Conservation (phyloP, 2,329 filamentous ascomycete species). For the Aureobasidium pullulans region DNA sequence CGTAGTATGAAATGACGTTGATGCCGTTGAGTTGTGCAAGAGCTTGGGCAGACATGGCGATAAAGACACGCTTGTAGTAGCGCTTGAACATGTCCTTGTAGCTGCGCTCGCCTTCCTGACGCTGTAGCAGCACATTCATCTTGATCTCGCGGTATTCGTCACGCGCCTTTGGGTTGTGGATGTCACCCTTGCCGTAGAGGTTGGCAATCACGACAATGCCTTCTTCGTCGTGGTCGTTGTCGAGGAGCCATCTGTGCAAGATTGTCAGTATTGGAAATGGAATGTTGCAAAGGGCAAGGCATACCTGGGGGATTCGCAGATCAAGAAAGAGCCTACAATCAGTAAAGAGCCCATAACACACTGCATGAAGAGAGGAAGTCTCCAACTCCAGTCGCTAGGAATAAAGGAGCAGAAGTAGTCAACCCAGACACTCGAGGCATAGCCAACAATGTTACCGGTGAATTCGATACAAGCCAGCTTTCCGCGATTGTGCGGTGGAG, state of each 20-base stretch:
- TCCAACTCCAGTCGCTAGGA: constrained; percentile 78
- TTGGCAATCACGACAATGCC: constrained; percentile 98
- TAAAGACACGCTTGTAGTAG: constrained; percentile 87
- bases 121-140: constrained; percentile 88
- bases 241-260: constrained; percentile 73
- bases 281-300: constrained; percentile 15
- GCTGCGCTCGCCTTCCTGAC: constrained; percentile 88
- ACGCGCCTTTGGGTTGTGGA: constrained; percentile 83
- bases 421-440: constrained; percentile 95
- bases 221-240: constrained; percentile 97
- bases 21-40: constrained; percentile 97
- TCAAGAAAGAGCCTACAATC: constrained; percentile 77
- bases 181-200: constrained; percentile 89
- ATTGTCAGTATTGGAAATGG: not conserved
- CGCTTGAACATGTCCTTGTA: constrained; percentile 92
- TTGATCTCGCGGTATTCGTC: constrained; percentile 99
- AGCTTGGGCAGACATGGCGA: constrained; percentile 96
- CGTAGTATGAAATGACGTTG: constrained; percentile 99
- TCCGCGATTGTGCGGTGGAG: constrained; percentile 89
- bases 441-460: constrained; percentile 92
- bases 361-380: constrained; percentile 82
- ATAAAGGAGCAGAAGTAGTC: constrained; percentile 97
- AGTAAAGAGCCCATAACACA: constrained; percentile 88
- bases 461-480: constrained; percentile 98
- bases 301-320: constrained; percentile 92